Base-by-base conservation (phyloP, 2,329 filamentous ascomycete genomes). In the Ciborinia camelliae region DNA sequence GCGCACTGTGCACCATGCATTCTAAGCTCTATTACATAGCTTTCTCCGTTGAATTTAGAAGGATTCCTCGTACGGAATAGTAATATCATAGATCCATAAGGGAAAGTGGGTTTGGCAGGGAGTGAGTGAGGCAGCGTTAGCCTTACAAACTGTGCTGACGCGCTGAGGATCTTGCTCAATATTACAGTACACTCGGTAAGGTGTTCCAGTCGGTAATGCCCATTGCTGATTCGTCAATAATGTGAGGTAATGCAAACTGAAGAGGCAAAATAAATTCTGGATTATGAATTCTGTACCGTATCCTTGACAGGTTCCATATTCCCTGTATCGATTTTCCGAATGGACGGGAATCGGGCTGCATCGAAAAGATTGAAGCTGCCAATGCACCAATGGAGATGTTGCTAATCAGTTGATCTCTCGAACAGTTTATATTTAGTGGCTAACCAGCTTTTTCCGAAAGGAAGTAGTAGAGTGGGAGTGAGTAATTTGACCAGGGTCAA, bases 1-100 rank as follows among this genome's bases (percentile, higher is more conserved):
- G 65, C 62, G 65, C 68, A 66, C 59, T 67, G 66, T 62, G 69
- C 67, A 69, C 65, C 64, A n/a, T 65, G 65, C 65, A 68, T 64
- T 67, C 63, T 55, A 48, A 61, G 65, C 65, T 51, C 45, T 47
- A 62, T 55, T 64, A 54, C 66, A 66, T 65, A 48, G 65, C 54
- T 32, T 60, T 47, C 37, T 45, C 26, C 28, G 26, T 63, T 15
- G 39, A 55, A 63, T 26, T 14, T 55, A 23, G 30, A 64, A 61
- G 35, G 55, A 47, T 60, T 47, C 20, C 55, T 64, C 39, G 50
- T 20, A n/a, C n/a, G n/a, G n/a, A n/a, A n/a, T n/a, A 43, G 48
- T 54, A 54, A 61, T 58, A 47, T 43, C 26, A 54, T 26, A 51
- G 30, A 54, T 43, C 45, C 39, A 54, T 32, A 43, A 54, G 39